Percentiles rank a stretch among this genome's conserved stretches.
These are phyloP conservation scores for Usnea hakonensis DNA, from an alignment of 495 filamentous ascomycete genomes.

Conservation along the genomic window DNA sequence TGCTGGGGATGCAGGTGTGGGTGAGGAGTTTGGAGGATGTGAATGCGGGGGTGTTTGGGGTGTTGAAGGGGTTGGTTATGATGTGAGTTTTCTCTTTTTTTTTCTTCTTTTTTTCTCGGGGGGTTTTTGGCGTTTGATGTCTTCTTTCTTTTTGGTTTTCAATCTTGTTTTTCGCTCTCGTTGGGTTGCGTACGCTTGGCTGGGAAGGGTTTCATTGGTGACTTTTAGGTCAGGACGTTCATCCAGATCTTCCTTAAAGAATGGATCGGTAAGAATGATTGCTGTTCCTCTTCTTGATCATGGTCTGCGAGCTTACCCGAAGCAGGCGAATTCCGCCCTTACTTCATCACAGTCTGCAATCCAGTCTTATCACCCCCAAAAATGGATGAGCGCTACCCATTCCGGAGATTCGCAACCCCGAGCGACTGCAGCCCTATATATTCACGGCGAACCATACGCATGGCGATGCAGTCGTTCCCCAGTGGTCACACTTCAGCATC, in stretches of 20 bases:
- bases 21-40: slow-evolving; percentile 17
- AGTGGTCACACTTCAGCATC: slow-evolving; percentile 52
- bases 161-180: not conserved
- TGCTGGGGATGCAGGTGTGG: slow-evolving; percentile 17
- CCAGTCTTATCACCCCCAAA: not conserved
- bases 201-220: not conserved
- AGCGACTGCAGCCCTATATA: not conserved
- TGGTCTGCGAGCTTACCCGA: not conserved
- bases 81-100: slow-evolving; percentile 10
- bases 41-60: slow-evolving; percentile 15
- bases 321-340: slow-evolving; percentile 13
- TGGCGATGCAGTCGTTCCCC: slow-evolving; percentile 51
- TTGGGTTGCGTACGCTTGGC: not conserved
- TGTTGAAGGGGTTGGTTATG: slow-evolving; percentile 16
- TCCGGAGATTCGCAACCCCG: not conserved
- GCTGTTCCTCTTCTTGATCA: not conserved
- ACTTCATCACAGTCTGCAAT: slow-evolving; percentile 17
- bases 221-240: slow-evolving; percentile 6
- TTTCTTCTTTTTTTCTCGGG: not conserved
- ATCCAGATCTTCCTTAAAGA: slow-evolving; percentile 18
- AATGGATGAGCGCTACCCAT: not conserved
- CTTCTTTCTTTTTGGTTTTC: too few relatives aligned
- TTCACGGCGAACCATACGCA: not conserved
- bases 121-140: not conserved
- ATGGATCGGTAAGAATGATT: slow-evolving; percentile 7